Evolutionary conservation across 768 basidiomycete species (phyloP).

Genomic region (Gautieria morchelliformis): DNA sequence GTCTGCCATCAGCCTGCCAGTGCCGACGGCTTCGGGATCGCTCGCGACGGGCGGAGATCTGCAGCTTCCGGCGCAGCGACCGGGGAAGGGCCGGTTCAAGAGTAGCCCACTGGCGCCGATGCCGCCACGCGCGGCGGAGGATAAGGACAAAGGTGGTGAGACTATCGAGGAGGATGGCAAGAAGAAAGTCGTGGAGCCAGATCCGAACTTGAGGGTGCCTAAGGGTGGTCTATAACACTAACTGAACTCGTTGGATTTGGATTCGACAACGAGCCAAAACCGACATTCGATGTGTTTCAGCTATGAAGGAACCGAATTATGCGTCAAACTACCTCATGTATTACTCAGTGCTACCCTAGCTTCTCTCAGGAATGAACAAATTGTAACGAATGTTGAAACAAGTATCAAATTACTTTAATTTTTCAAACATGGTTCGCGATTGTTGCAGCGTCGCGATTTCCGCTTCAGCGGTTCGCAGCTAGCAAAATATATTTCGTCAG

Average conservation of each 20-base stretch:
- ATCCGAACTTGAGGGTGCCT: constrained; percentile 1
- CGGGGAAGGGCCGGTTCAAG: constrained; percentile 53
- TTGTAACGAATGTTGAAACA: not conserved
- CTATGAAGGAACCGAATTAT: not conserved
- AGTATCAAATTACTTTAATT: constrained; percentile 35
- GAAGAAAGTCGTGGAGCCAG: not conserved
- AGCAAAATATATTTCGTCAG: constrained; percentile 7
- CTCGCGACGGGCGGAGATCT: constrained; percentile 8
- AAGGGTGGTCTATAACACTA: constrained; percentile 1
- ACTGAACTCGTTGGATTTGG: not conserved
- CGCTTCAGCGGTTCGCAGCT: constrained; percentile 71
- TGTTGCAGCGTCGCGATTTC: constrained; percentile 66
- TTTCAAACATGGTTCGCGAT: constrained; percentile 68
- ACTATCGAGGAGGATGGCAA: not conserved
- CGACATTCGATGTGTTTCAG: not conserved
- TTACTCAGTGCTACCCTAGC: not conserved
- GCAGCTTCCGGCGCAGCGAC: constrained; percentile 12
- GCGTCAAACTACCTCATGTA: not conserved
- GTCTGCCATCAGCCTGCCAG: constrained; percentile 13
- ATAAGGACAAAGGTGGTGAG: not conserved
- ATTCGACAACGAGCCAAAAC: not conserved
- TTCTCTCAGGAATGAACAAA: not conserved
- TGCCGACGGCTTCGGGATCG: constrained; percentile 3
- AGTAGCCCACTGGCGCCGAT: constrained; percentile 51
- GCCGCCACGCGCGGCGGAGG: not conserved